phyloP scores from a whole-genome alignment of 345 rosid genomes.

The Barbarea vulgaris region DNA sequence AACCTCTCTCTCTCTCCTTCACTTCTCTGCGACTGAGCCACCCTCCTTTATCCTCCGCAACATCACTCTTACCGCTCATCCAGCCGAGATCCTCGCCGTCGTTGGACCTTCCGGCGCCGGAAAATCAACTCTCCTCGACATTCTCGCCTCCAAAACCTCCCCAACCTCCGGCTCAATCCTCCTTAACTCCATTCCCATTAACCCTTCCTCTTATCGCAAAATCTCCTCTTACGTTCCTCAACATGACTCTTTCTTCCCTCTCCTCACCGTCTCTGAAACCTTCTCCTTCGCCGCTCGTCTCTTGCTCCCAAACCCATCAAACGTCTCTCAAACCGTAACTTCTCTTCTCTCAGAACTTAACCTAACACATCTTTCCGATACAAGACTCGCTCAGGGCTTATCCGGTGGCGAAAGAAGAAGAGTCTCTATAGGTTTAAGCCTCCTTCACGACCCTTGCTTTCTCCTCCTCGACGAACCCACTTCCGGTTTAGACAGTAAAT shows the following conservation, averaged over 20 bases:
- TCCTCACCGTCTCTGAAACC: conserved; percentile 80
- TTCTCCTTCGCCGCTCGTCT: conserved; percentile 74
- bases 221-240: conserved; percentile 91
- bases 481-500: conserved; percentile 82
- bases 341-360: conserved; percentile 69
- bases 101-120: conserved; percentile 99
- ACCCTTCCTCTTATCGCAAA: conserved; percentile 79
- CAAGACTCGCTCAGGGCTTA: conserved; percentile 57
- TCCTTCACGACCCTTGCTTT: conserved; percentile 84
- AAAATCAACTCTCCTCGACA: conserved; percentile 93
- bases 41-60: conserved; percentile 64
- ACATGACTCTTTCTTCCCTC: conserved; percentile 72
- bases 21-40: conserved; percentile 48
- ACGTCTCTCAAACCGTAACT: conserved; percentile 40
- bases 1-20: conserved; percentile 38
- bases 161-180: conserved; percentile 72
- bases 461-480: conserved; percentile 93
- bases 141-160: conserved; percentile 77
- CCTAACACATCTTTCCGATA: conserved; percentile 56
- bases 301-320: conserved; percentile 50
- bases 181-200: conserved; percentile 70
- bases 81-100: conserved; percentile 84
- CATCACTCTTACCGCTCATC: conserved; percentile 73
- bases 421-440: conserved; percentile 82
- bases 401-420: conserved; percentile 90